Base-by-base conservation (phyloP, 768 basidiomycete genomes). In the Russula emetica region DNA sequence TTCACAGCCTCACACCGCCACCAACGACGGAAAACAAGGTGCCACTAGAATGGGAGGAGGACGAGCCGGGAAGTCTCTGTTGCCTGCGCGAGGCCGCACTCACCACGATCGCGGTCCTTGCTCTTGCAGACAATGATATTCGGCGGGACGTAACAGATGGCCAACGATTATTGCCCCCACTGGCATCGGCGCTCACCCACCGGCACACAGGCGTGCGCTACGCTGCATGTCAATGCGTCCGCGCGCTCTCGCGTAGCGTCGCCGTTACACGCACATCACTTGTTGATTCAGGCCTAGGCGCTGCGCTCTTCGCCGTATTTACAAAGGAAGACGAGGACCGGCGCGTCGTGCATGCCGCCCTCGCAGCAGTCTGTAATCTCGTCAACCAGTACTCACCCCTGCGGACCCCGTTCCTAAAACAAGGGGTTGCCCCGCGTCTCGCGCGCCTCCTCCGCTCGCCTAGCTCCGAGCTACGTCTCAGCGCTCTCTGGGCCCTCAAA, bases 331-430 rank as follows among this genome's bases (percentile, higher is more conserved):
- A 82, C 20, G 85, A 91, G 64, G 90, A 92, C 71, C 74, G 82
- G 52, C 77, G 89, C 16, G 92, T 94, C 24, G 78, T 85, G 22
- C 78, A 80, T 58, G 90, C 88, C 0, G 88, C 90, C 0, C 74
- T 91, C 1, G 80, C 85, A 0, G 87, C 85, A 5, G 80, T 96
- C 4, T 92, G 92, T 74, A 96, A 97, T 72, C 80, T 95, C 49
- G 83, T 95, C 9, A 87, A 85, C 58, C 90, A 92, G 58, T 94
- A 92, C 74, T 93, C 92, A 13, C 92, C 93, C 8, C 72, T 94
- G 67, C 78, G 86, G 65, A 75, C 91, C 86, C 79, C 79, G 8
- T 81, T 90, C 62, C 74, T 94, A 16, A 82, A 85, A 36, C 79
- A 88, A 62, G 89, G 87, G 0, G 76, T 90, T 0, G 78, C 94